Base-by-base conservation (phyloP, 805 yeast species). In the Komagataella mondaviorum region DNA sequence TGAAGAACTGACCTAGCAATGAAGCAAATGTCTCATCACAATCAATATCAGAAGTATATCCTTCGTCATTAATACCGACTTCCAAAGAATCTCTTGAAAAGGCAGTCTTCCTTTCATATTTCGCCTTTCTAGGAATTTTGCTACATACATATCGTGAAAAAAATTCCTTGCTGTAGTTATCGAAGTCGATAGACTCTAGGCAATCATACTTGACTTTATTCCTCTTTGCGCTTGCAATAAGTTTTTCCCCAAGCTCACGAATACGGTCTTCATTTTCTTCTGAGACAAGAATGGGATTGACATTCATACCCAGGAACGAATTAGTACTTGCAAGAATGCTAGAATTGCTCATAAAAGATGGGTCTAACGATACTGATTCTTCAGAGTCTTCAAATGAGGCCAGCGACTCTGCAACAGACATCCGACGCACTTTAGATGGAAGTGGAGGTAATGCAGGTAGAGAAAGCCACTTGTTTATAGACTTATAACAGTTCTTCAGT, bases 401-500 rank as follows among this genome's bases (percentile, higher is more conserved):
- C 12, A 20, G 20, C 16, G 23, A 44, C 23, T 44, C 46, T n/a
- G 46, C 23, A 12, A 44, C 46, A 14, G 20, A 17, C 46, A 44
- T 20, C 18, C 23, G 23, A 20, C 20, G 20, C 46, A 18, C 46
- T 44, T 44, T 20, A 12, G 20, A 10, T 20, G 23, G 23, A 14
- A 20, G 39, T 30, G 39, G 39, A 30, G 39, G 39, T 30, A 30
- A 30, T 30, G 39, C 39, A 30, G 39, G 39, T 30, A 30, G 39
- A 30, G 39, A 47, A 6, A 56, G 54, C 16, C 60, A 55, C 47
- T 61, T 55, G 48, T 72, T 67, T 46, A 77, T 63, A 2, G 76
- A 76, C 54, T 71, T 71, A 59, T 75, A 76, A 7, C 77, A 61
- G 48, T 71, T 69, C 50, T 75, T 74, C 45, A 76, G 60, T 4